Percentiles rank a stretch among this genome's conserved stretches.
phyloP scores from a whole-genome alignment of 768 basidiomycete genomes.

The Suillus subluteus region DNA sequence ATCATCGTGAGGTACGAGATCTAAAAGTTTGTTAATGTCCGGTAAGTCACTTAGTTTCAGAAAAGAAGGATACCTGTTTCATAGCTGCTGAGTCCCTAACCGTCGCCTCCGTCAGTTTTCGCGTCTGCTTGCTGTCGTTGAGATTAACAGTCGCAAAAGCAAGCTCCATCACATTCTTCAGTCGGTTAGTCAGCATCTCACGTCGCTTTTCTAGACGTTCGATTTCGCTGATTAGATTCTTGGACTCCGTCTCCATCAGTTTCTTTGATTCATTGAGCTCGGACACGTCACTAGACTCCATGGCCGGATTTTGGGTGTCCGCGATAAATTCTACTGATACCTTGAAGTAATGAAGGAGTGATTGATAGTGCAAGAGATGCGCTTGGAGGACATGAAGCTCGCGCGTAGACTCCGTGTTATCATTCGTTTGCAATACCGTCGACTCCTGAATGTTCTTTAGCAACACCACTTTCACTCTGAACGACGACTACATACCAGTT shows the following conservation, averaged over 20 bases:
- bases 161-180: slow-evolving; percentile 39
- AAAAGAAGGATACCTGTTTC: slow-evolving; percentile 32
- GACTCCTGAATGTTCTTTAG: slow-evolving; percentile 44
- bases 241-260: slow-evolving; percentile 51
- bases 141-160: slow-evolving; percentile 64
- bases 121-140: slow-evolving; percentile 55
- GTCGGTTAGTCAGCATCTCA: slow-evolving; percentile 30
- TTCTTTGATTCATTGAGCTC: slow-evolving; percentile 25
- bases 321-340: slow-evolving; percentile 53
- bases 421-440: slow-evolving; percentile 41
- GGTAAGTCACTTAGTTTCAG: slow-evolving; percentile 28
- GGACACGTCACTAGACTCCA: slow-evolving; percentile 35
- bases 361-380: slow-evolving; percentile 58
- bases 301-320: slow-evolving; percentile 51
- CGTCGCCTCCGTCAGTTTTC: slow-evolving; percentile 49
- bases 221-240: slow-evolving; percentile 52
- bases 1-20: slow-evolving; percentile 60
- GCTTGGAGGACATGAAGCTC: slow-evolving; percentile 61
- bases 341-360: slow-evolving; percentile 55
- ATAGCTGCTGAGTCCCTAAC: slow-evolving; percentile 46
- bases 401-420: slow-evolving; percentile 45
- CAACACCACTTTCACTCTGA: neutral
- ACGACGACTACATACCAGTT: slow-evolving; percentile 42
- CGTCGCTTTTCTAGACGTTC: slow-evolving; percentile 45
- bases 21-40: slow-evolving; percentile 12